These are phyloP conservation scores for Acidomyces sp. DNA, from an alignment of 495 filamentous ascomycete species.

Conservation along the genomic window DNA sequence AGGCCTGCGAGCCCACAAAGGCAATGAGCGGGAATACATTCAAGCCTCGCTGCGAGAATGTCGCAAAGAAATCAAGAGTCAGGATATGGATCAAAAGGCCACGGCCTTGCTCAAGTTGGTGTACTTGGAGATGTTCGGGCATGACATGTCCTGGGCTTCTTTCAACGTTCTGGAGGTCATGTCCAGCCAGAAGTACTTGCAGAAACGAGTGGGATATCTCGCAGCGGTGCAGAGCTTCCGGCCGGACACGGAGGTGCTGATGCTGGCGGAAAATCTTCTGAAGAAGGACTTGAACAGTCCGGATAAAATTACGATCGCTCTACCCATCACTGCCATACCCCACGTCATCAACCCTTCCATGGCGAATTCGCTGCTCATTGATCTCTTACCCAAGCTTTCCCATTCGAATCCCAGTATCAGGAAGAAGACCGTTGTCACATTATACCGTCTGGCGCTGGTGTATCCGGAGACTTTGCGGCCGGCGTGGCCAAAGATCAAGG, in stretches of 20 bases:
- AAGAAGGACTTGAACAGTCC: conserved; percentile 89
- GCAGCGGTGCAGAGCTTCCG: conserved; percentile 92
- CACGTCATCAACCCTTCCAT: conserved; percentile 86
- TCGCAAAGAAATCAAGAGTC: conserved; percentile 71
- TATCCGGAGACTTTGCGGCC: conserved; percentile 87
- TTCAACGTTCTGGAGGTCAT: conserved; percentile 98
- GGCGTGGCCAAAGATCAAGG: conserved; percentile 94
- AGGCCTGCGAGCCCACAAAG: conserved; percentile 86
- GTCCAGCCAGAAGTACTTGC: conserved; percentile 84
- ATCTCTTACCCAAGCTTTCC: conserved; percentile 71
- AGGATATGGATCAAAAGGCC: conserved; percentile 95
- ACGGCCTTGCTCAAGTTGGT: conserved; percentile 88
- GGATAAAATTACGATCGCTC: conserved; percentile 57
- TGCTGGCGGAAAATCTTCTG: conserved; percentile 91
- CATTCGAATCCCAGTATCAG: conserved; percentile 72
- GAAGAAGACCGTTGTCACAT: conserved; percentile 88
- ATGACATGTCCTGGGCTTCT: conserved; percentile 99
- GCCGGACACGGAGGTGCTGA: conserved; percentile 87
- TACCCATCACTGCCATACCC: conserved; percentile 76
- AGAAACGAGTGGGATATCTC: conserved; percentile 93
- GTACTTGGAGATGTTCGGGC: conserved; percentile 96
- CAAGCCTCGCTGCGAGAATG: conserved; percentile 87
- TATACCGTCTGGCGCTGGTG: conserved; percentile 83
- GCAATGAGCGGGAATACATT: conserved; percentile 85
- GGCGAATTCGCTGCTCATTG: conserved; percentile 72